Evolutionary conservation across 2,329 filamentous ascomycete genomes (phyloP).

Genomic region (Pseudogymnoascus sp.): DNA sequence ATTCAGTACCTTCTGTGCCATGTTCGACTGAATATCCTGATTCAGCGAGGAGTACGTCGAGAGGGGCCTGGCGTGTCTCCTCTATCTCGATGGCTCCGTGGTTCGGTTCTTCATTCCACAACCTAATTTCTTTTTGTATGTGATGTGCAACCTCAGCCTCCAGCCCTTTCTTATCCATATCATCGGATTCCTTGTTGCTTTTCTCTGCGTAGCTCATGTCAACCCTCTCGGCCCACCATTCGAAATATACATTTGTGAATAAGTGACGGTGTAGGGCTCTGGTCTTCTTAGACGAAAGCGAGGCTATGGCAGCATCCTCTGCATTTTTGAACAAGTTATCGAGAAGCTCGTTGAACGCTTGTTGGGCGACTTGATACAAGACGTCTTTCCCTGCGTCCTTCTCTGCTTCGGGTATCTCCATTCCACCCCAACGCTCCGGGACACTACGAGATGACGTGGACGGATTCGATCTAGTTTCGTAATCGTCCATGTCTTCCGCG

Average conservation of each 20-base stretch:
- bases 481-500: conserved; percentile 61
- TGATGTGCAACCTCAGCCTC: not conserved
- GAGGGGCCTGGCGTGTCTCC: conserved; percentile 20
- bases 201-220: not conserved
- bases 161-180: not conserved
- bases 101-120: conserved; percentile 13
- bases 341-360: conserved; percentile 87
- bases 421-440: conserved; percentile 67
- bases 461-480: conserved; percentile 61
- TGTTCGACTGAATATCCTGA: conserved; percentile 22
- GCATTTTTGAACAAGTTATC: conserved; percentile 76
- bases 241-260: conserved; percentile 37
- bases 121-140: conserved; percentile 1
- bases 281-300: conserved; percentile 52
- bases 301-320: conserved; percentile 67
- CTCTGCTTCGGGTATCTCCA: conserved; percentile 73
- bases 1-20: not conserved
- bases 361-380: conserved; percentile 82
- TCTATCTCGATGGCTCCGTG: conserved; percentile 23
- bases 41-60: conserved; percentile 22
- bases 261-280: conserved; percentile 49
- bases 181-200: not conserved
- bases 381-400: conserved; percentile 67
- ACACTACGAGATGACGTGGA: conserved; percentile 66
- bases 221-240: conserved; percentile 22